Evolutionary conservation across 805 yeast genomes (phyloP), one percentile per base, ranked within the genome.

Genomic region (Candida incommunis): DNA sequence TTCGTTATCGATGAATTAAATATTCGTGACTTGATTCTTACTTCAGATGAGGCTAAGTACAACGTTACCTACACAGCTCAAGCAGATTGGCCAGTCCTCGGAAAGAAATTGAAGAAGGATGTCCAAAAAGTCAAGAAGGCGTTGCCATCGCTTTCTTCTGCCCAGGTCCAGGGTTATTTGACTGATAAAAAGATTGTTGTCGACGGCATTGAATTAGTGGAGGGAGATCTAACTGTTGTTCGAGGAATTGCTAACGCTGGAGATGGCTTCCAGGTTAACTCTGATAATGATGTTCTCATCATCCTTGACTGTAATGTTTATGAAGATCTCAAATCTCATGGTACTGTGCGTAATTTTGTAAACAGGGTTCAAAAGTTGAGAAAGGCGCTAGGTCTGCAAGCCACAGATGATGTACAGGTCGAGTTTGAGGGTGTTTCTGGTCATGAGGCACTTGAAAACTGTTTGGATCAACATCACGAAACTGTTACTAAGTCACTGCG

Each of bases 31-130:
- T 63, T 92, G 45, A 69, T 85, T 56, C 80, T 92, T 56, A 87
- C 96, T 20, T 72, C 83, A 22, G 96, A 92, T 60, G 99, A 92
- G 69, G 79, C 72, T 55, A 79, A 81, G 60, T 90, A 88, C 61
- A 92, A 88, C 57, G 97, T 92, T 50, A 83, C 81, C 62, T 90
- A 88, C 71, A 77, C 75, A 51, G 96, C 90, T 40, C 94, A 84
- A 64, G 98, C 98, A 42, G 99, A 92, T 70, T 92, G 99, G 98
- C 95, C 97, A 47, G 85, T 87, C 20, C 74, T 92, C 54, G 99
- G 99, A 69, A 92, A 90, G 74, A 92, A 92, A 68, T 76, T 92
- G 66, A 90, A 87, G 78, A 79, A 80, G 62, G 97, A 88, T 57
- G 94, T 84, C 50, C 86, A 83, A 69, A 80, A 77, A 64, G 98